Evolutionary conservation across 805 yeast species (phyloP).

Genomic region (Candida parachauliodes): DNA sequence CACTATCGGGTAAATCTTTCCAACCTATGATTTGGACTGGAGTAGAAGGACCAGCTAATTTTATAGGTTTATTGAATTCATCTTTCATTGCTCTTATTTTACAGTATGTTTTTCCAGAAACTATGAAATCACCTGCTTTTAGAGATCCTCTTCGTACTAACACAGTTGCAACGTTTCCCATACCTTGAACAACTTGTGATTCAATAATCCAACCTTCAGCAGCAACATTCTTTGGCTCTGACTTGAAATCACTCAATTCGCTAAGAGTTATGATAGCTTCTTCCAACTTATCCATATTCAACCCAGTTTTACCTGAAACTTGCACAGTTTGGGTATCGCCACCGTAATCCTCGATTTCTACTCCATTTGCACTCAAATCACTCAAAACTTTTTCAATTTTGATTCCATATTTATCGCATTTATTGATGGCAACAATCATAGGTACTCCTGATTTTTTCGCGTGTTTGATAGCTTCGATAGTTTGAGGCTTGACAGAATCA

Average conservation of each 20-base stretch:
- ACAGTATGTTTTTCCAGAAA: slow-evolving; percentile 86
- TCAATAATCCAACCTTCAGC: slow-evolving; percentile 90
- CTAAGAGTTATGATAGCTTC: slow-evolving; percentile 84
- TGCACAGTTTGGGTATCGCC: slow-evolving; percentile 90
- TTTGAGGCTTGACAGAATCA: slow-evolving; percentile 97
- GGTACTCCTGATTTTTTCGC: slow-evolving; percentile 80
- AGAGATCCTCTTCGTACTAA: slow-evolving; percentile 77
- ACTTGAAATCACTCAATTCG: slow-evolving; percentile 75
- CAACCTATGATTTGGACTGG: slow-evolving; percentile 93
- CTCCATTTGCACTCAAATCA: slow-evolving; percentile 72
- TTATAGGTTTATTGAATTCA: slow-evolving; percentile 62
- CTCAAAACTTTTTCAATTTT: slow-evolving; percentile 72
- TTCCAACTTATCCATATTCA: slow-evolving; percentile 85
- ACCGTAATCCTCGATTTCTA: slow-evolving; percentile 89
- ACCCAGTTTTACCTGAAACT: slow-evolving; percentile 86
- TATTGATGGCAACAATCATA: slow-evolving; percentile 86
- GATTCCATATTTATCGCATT: slow-evolving; percentile 79
- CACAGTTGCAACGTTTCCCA: slow-evolving; percentile 84
- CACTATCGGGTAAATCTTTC: slow-evolving; percentile 90
- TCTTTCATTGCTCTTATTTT: slow-evolving; percentile 76
- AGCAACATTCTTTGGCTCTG: slow-evolving; percentile 48
- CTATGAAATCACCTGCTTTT: slow-evolving; percentile 65
- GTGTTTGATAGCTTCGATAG: slow-evolving; percentile 92
- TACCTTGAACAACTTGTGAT: slow-evolving; percentile 73
- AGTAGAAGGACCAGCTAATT: slow-evolving; percentile 75